Evolutionary conservation across 805 yeast genomes (phyloP).

Genomic region (Ogataea wickerhamii): DNA sequence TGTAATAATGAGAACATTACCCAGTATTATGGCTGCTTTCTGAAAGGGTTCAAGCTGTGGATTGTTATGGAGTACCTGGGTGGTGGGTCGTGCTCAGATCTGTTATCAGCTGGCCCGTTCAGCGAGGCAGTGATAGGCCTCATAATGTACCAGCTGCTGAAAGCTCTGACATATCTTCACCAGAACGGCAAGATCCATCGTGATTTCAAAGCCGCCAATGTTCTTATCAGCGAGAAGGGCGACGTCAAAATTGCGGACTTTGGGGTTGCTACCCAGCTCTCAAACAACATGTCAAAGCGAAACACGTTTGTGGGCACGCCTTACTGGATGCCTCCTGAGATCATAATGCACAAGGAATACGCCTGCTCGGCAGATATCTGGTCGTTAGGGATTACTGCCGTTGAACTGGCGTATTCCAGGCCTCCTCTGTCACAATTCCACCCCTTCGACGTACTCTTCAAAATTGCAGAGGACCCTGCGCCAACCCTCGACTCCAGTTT

Average conservation of each 20-base stretch:
- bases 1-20: conserved; percentile 65
- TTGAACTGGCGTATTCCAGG: conserved; percentile 65
- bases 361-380: conserved; percentile 75
- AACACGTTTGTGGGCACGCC: conserved; percentile 60
- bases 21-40: conserved; percentile 66
- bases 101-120: conserved; percentile 58
- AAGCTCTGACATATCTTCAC: conserved; percentile 66
- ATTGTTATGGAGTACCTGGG: conserved; percentile 78
- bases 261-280: conserved; percentile 84
- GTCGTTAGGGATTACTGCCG: conserved; percentile 77
- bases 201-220: conserved; percentile 92
- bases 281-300: conserved; percentile 50
- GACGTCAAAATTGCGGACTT: conserved; percentile 90
- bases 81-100: conserved; percentile 71
- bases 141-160: conserved; percentile 51
- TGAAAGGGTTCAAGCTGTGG: conserved; percentile 67
- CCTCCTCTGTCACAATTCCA: conserved; percentile 61
- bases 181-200: conserved; percentile 78
- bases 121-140: conserved; percentile 51
- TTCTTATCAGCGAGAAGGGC: conserved; percentile 64
- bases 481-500: conserved; percentile 39
- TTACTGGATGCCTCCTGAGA: conserved; percentile 65
- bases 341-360: conserved; percentile 50
- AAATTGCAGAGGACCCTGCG: conserved; percentile 47
- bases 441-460: conserved; percentile 53